A percentile compares a stretch with the other conserved stretches of the same genome.
These are phyloP conservation scores for Sambucus nigra DNA, from an alignment of 129 eudicot genomes.

Conservation along the genomic window DNA sequence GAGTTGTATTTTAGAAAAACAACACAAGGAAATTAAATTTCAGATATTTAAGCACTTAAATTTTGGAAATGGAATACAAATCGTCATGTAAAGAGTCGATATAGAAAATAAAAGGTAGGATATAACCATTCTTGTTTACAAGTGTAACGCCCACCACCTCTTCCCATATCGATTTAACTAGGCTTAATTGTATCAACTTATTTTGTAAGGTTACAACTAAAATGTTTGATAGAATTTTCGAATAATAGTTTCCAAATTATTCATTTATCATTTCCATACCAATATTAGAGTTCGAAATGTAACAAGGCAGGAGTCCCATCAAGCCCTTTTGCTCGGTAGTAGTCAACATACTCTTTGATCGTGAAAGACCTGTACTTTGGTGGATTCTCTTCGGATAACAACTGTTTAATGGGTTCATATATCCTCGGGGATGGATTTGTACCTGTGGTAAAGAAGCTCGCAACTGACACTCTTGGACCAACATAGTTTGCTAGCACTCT, in stretches of 20 bases:
- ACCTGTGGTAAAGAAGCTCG: not conserved
- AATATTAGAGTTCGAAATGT: not conserved
- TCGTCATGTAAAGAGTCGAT: too few relatives aligned
- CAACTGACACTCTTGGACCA: not conserved
- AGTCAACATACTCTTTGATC: not conserved
- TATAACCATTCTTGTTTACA: too few relatives aligned
- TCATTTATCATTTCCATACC: not conserved
- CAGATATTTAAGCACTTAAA: too few relatives aligned
- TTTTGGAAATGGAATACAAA: too few relatives aligned
- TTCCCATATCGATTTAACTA: too few relatives aligned
- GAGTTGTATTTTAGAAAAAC: too few relatives aligned
- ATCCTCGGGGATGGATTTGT: not conserved
- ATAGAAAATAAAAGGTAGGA: too few relatives aligned
- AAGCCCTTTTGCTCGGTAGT: not conserved
- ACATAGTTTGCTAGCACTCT: not conserved
- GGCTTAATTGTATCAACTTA: too few relatives aligned
- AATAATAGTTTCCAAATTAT: not conserved
- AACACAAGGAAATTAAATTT: too few relatives aligned
- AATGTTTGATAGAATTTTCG: not conserved
- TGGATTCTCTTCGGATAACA: slow-evolving; percentile 6
- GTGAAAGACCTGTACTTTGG: not conserved
- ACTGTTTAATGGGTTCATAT: not conserved
- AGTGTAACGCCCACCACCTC: too few relatives aligned
- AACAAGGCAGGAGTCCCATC: not conserved
- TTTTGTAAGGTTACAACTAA: too few relatives aligned